Percentiles rank a stretch among this genome's conserved stretches.
Evolutionary conservation across 192 early-diverging fungal genomes (phyloP).

Genomic region (Coemansia sp.): DNA sequence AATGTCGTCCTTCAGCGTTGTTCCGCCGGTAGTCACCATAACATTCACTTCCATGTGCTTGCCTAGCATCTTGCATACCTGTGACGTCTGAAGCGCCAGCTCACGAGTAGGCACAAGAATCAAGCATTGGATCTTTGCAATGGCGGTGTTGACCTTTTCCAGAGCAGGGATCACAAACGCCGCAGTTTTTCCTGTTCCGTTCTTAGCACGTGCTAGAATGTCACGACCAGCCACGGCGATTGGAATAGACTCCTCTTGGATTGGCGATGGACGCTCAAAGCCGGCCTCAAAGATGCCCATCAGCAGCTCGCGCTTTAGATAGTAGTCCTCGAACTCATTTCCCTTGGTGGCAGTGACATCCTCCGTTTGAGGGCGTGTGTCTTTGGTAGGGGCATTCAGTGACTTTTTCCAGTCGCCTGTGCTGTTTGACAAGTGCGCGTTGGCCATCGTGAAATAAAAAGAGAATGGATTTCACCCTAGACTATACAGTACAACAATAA

Average conservation of each 20-base stretch:
- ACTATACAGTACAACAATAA: slow-evolving; percentile 41
- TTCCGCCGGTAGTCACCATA: slow-evolving; percentile 99
- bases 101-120: slow-evolving; percentile 96
- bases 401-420: slow-evolving; percentile 73
- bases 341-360: slow-evolving; percentile 98
- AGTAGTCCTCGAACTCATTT: slow-evolving; percentile 99
- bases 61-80: slow-evolving; percentile 96
- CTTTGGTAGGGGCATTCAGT: slow-evolving; percentile 78
- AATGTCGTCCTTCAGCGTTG: slow-evolving; percentile 97
- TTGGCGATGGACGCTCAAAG: slow-evolving; percentile 95
- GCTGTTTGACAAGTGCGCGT: slow-evolving; percentile 39
- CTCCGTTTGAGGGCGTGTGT: slow-evolving; percentile 92
- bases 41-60: slow-evolving; percentile 96
- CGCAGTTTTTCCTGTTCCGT: slow-evolving; percentile 94
- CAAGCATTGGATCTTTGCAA: slow-evolving; percentile 87
- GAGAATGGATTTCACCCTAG: slow-evolving; percentile 14
- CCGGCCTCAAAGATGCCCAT: slow-evolving; percentile 99
- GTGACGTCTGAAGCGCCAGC: slow-evolving; percentile 98
- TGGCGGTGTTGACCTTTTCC: slow-evolving; percentile 88
- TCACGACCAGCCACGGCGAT: slow-evolving; percentile 94
- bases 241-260: slow-evolving; percentile 99
- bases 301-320: slow-evolving; percentile 90
- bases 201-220: slow-evolving; percentile 95
- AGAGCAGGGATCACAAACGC: slow-evolving; percentile 96
- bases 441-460: slow-evolving; percentile 42